Base-by-base conservation (phyloP, 2,329 filamentous ascomycete genomes). In the Anisogramma anomala region DNA sequence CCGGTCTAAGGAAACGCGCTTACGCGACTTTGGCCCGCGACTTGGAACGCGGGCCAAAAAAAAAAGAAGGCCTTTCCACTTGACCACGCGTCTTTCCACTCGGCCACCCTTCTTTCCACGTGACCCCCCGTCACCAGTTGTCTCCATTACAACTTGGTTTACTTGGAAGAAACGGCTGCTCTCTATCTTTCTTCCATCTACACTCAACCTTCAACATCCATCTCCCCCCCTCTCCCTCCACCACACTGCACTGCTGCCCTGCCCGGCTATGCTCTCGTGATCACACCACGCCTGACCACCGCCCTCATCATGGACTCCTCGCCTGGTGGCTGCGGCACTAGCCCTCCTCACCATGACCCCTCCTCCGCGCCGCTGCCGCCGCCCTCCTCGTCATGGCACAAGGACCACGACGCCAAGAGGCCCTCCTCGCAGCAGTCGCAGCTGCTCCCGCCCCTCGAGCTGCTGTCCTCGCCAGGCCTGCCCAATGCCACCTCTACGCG, bases 371-470 rank as follows among this genome's bases (percentile, higher is more conserved):
- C 23, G 25, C 34, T 17, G 43, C 50, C 15, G 53, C 52, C 33
- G 40, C 60, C 13, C 59, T 67, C 27, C 27, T 30, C 41, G 68
- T 71, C 53, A 59, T 33, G 31, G 25, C 31, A 41, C 13, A 20
- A 19, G 17, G 38, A 35, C 32, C 17, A 22, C 2, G 32, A 41
- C 32, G 38, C 68, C 49, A 81, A 84, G 65, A 69, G 77, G 46
- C 65, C 74, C 52, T 73, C 74, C 34, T 72, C 44, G 15, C 44
- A 46, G 41, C 38, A 46, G 41, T 41, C 84, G 20, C 74, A 78
- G 43, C 67, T 89, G 42, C 75, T 91, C 19, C 84, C 84, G 47
- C 72, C 84, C 17, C 88, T 89, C 58, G 84, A 88, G 62, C 81
- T 79, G 38, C 66, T 84, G 43, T 82, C 82, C n/a, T 86, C 83